Base-by-base conservation (phyloP, 257 asterid species). In the Forsythia viridissima region DNA sequence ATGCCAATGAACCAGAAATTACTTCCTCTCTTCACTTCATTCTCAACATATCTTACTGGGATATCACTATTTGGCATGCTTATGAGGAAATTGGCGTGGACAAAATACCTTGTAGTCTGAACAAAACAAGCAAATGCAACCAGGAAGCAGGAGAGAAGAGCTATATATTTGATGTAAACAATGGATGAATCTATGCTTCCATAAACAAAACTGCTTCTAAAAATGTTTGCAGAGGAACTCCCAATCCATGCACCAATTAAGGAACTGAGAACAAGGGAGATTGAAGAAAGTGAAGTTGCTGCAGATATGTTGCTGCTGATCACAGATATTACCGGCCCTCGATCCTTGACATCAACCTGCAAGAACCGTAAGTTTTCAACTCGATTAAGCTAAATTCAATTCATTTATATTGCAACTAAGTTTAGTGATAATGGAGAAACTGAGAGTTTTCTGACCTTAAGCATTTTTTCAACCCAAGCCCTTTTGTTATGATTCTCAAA, bases 161-260 rank as follows among this genome's bases (percentile, higher is more conserved):
- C 76, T 39, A 87, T 79, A 51, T 87, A 89, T 84, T 92, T 92
- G 43, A 86, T 68, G 70, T 82, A 89, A 5, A 86, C 78, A 20
- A 81, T 71, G 4, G 91, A 78, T 2, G 74, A 76, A 68, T 85
- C 80, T 37, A 72, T 84, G 83, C 83, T 87, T 10, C 96, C 97
- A 68, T 86, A 91, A 8, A 92, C 72, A n/a, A 82, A 72, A 55
- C 46, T 82, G 80, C 80, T 80, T 6, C 81, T 83, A 85, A 90
- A 88, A 21, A 84, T 40, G 63, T 79, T 89, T 13, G n/a, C 34
- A 0, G 65, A 46, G 36, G 91, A 76, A 84, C 92, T 87, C 8
- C 96, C 94, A 0, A 90, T 70, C 97, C 92, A 91, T 18, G 97
- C 87, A 6, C 96, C 97, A 0, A 89, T 79, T 21, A 91, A 3